phyloP scores from a whole-genome alignment of 495 filamentous ascomycete genomes.

The Daldinia concentrica region DNA sequence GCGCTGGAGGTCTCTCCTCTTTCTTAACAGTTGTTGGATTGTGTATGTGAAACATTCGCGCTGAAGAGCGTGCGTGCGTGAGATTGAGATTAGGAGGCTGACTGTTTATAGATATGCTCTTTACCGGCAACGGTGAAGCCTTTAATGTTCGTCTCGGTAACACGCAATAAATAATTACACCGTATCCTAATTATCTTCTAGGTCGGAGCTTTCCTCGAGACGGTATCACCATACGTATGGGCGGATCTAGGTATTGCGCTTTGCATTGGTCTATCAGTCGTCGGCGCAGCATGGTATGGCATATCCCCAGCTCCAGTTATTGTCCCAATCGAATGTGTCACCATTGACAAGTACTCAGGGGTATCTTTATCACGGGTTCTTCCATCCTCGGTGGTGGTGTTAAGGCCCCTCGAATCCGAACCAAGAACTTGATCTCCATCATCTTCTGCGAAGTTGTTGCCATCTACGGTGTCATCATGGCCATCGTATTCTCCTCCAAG shows the following conservation, averaged over 20 bases:
- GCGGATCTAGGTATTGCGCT: conserved; percentile 89
- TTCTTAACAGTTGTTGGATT: conserved; percentile 83
- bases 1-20: conserved; percentile 72
- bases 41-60: conserved; percentile 65
- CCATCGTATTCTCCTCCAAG: conserved; percentile 95
- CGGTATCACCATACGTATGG: conserved; percentile 93
- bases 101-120: conserved; percentile 85
- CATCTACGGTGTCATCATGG: conserved; percentile 99
- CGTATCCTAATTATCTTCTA: conserved; percentile 52
- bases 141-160: conserved; percentile 80
- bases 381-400: conserved; percentile 98
- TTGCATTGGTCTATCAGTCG: conserved; percentile 94
- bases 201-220: conserved; percentile 95
- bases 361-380: conserved; percentile 98
- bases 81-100: conserved; percentile 45
- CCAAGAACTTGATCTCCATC: conserved; percentile 99
- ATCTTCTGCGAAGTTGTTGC: conserved; percentile 99
- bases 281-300: conserved; percentile 94
- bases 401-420: conserved; percentile 93
- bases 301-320: conserved; percentile 1
- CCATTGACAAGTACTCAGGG: conserved; percentile 64
- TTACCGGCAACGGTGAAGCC: conserved; percentile 92
- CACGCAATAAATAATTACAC: conserved; percentile 17
- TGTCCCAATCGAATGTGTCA: conserved; percentile 6
- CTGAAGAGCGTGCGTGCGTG: background rate